Evolutionary conservation across 208 protist species (phyloP).

Genomic region (Angomonas deanei): DNA sequence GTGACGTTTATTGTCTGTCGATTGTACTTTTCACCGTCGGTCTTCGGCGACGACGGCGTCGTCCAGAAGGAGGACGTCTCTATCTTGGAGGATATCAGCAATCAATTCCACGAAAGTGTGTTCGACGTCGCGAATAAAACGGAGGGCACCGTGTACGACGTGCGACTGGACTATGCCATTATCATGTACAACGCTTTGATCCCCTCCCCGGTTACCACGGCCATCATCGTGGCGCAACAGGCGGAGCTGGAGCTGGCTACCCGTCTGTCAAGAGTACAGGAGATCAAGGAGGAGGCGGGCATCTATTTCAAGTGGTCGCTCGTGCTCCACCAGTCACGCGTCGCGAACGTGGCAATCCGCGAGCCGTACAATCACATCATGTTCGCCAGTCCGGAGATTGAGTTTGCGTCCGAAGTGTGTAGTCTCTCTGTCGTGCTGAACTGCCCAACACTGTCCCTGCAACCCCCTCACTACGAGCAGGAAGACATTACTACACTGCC

Average conservation of each 20-base stretch:
- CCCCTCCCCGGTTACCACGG: slow-evolving; percentile 8
- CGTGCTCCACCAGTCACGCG: slow-evolving; percentile 14
- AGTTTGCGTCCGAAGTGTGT: background rate
- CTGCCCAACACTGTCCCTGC: slow-evolving; percentile 3
- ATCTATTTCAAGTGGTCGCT: slow-evolving; percentile 27
- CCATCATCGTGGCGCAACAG: slow-evolving; percentile 7
- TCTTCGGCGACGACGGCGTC: background rate
- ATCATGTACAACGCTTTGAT: slow-evolving; percentile 32
- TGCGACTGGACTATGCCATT: slow-evolving; percentile 29
- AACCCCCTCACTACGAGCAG: background rate
- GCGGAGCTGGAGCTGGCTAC: slow-evolving; percentile 8
- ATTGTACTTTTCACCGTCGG: background rate
- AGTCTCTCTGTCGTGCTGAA: background rate
- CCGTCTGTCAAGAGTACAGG: slow-evolving; percentile 4
- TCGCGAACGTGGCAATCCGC: background rate
- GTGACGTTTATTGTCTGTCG: background rate
- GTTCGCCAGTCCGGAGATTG: background rate
- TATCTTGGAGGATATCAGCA: background rate
- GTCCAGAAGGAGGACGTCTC: background rate
- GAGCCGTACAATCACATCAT: background rate
- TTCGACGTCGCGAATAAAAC: slow-evolving; percentile 1
- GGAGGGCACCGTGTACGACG: slow-evolving; percentile 19
- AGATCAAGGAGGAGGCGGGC: background rate
- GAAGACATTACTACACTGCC: background rate
- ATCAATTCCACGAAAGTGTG: background rate